A percentile compares a stretch with the other conserved stretches of the same genome.
These are phyloP conservation scores for Alternaria sp. DNA, from an alignment of 2,329 filamentous ascomycete genomes.

Conservation along the genomic window DNA sequence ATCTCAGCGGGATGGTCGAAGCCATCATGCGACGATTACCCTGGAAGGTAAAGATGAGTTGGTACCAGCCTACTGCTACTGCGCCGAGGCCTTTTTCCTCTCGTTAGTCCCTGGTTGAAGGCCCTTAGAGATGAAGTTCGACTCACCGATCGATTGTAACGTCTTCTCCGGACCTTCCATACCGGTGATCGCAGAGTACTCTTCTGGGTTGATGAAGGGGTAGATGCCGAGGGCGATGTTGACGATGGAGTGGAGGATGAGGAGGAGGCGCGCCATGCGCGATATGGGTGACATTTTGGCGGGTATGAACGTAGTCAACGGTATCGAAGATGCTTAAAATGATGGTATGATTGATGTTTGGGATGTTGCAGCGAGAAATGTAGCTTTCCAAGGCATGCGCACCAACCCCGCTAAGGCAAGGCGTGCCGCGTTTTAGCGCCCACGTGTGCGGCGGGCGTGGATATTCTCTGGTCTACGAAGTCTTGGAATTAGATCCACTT, in stretches of 20 bases:
- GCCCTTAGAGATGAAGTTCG: too few relatives aligned
- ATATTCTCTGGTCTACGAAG: not conserved
- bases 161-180: not conserved
- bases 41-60: conserved; percentile 17
- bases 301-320: not conserved
- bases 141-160: conserved; percentile 7
- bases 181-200: not conserved
- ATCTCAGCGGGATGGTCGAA: conserved; percentile 10
- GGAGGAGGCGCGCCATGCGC: conserved; percentile 10
- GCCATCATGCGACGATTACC: conserved; percentile 10
- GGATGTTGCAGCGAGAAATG: not conserved
- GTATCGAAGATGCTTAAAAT: not conserved
- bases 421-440: not conserved
- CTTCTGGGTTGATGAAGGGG: conserved; percentile 3
- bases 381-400: not conserved
- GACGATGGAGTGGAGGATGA: conserved; percentile 14
- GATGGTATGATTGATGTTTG: not conserved
- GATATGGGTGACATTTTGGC: conserved; percentile 8
- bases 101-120: too few relatives aligned
- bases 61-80: conserved; percentile 20
- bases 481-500: not conserved
- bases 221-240: conserved; percentile 18
- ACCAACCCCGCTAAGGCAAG: not conserved
- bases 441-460: too few relatives aligned
- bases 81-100: conserved; percentile 11